phyloP scores from a whole-genome alignment of 2,329 filamentous ascomycete species.

The Alternaria arbusti region DNA sequence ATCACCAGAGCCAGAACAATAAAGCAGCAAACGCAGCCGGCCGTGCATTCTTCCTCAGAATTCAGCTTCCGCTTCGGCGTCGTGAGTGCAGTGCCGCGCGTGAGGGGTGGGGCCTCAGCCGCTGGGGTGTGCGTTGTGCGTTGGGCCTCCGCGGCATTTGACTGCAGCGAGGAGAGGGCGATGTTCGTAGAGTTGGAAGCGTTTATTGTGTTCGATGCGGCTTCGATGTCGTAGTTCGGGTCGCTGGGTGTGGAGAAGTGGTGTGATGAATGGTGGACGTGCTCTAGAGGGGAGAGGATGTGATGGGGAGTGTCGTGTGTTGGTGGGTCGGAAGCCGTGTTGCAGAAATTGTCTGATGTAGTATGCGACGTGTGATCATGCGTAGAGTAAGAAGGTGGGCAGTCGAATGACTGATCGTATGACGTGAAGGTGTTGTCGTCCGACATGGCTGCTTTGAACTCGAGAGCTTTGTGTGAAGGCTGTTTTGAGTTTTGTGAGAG shows the following conservation, averaged over 20 bases:
- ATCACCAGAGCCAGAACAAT: neutral
- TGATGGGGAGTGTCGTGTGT: neutral
- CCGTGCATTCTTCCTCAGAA: neutral
- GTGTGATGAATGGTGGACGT: neutral
- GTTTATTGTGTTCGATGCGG: neutral
- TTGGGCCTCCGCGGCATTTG: neutral
- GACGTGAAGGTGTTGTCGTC: neutral
- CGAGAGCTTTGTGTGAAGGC: neutral
- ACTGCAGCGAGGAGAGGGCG: neutral
- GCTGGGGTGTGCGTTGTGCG: neutral
- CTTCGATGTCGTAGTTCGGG: neutral
- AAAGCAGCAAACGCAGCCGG: neutral
- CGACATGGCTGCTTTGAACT: neutral
- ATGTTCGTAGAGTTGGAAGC: neutral
- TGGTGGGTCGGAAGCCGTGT: neutral
- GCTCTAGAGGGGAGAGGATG: neutral
- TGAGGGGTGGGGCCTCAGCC: rapidly evolving
- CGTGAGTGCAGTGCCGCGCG: neutral
- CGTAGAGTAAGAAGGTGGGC: neutral
- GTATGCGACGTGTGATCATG: neutral
- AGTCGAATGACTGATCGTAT: neutral
- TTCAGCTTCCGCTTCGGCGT: neutral
- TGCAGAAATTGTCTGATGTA: neutral
- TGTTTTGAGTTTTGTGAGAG: neutral
- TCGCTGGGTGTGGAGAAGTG: too few relatives aligned